Base-by-base conservation (phyloP, 2,329 filamentous ascomycete genomes). In the Colletotrichum somersetense region DNA sequence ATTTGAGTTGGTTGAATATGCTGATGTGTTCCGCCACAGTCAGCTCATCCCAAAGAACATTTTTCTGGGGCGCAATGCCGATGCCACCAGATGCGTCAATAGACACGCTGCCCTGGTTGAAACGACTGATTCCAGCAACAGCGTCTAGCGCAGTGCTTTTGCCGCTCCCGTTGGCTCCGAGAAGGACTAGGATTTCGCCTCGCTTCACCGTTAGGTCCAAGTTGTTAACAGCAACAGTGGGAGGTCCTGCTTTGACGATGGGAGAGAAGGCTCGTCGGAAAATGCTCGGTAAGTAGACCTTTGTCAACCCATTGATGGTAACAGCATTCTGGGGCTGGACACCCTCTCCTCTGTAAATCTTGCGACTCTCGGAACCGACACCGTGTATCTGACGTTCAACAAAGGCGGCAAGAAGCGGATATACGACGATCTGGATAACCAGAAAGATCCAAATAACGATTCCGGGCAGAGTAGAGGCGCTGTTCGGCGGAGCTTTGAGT, bases 151-250 rank as follows among this genome's bases (percentile, higher is more conserved):
- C 79, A 0, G 95, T 97, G 66, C 91, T 95, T 80, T 98, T 98
- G 42, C 95, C 95, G 76, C 91, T 94, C 87, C 89, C 83, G 75
- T 92, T 90, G 76, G 88, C 59, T 86, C 83, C 56, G 0, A 98
- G 87, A 0, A 98, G 85, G 1, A 95, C 93, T 78, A 97, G 88
- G 64, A 98, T 97, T 76, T 97, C 92, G 0, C 95, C 95, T 72
- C 91, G 89, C 6, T 89, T 86, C 3, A 93, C 93, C 14, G 88
- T 87, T 55, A 98, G 85, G 61, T 87, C 91, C 44, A 98, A 84
- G 50, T 91, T 85, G 70, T 94, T 87, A 46, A 98, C 94, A 1
- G 95, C 95, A 12, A 92, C 81, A 0, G 97, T 94, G 0, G 89
- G 90, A 42, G 91, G 87, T 18, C 86, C 87, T 2, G 85, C 81